Evolutionary conservation across 441 rosid species (phyloP).

Genomic region (Geranium incanum): DNA sequence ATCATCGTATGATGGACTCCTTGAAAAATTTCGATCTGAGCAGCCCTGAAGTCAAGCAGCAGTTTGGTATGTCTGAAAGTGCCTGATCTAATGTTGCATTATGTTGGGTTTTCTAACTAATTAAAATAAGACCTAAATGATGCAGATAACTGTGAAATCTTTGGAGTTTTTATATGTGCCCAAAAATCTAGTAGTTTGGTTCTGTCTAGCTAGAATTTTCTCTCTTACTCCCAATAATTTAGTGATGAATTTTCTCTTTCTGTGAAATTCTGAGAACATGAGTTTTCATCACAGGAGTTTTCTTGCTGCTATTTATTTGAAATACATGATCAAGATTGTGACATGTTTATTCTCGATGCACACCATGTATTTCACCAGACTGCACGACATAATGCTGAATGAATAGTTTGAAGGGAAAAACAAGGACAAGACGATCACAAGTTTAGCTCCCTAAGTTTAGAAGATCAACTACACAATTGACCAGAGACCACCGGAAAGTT

Average conservation of each 20-base stretch:
- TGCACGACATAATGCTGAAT: background rate
- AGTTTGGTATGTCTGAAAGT: constrained; percentile 58
- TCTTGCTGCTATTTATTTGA: background rate
- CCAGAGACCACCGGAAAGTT: background rate
- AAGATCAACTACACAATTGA: background rate
- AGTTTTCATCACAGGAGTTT: background rate
- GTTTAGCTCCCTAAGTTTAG: background rate
- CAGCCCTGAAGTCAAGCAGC: constrained; percentile 93
- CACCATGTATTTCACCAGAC: background rate
- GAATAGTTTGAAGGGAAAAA: background rate
- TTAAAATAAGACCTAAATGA: background rate
- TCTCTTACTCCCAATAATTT: background rate
- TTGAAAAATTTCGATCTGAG: constrained; percentile 75
- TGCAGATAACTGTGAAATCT: background rate
- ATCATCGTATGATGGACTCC: constrained; percentile 69
- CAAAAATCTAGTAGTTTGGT: background rate
- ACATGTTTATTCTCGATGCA: background rate
- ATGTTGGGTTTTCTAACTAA: background rate
- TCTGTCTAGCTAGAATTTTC: background rate
- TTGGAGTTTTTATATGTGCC: background rate
- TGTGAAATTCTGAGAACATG: background rate
- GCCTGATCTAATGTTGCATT: background rate
- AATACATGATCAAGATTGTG: background rate
- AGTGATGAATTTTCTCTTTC: background rate
- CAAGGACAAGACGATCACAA: background rate